phyloP scores from a whole-genome alignment of 495 filamentous ascomycete genomes.

The Rostrohypoxylon terebratum region DNA sequence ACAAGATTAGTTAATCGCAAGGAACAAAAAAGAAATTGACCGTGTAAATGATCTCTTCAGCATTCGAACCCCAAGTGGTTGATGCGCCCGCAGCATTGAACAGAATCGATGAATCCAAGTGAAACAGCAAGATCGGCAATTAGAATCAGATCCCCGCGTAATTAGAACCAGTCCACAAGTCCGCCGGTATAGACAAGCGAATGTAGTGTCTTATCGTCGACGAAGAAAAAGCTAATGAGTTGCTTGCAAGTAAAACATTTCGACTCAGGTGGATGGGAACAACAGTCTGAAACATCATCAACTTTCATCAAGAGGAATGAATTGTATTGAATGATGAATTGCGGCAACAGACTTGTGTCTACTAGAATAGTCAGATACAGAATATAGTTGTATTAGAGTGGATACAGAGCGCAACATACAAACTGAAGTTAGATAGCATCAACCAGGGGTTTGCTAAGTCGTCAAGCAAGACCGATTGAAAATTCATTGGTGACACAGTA shows the following conservation, averaged over 20 bases:
- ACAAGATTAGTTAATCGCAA: slow-evolving; percentile 11
- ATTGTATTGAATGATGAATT: background rate
- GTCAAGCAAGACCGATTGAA: background rate
- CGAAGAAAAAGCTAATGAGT: background rate
- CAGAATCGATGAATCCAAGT: background rate
- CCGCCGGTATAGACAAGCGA: background rate
- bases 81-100: background rate
- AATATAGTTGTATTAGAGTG: background rate
- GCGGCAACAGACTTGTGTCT: background rate
- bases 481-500: background rate
- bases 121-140: background rate
- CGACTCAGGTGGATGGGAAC: background rate
- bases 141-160: background rate
- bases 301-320: background rate
- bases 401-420: background rate
- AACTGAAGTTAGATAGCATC: background rate
- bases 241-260: background rate
- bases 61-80: slow-evolving; percentile 25
- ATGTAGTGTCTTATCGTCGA: background rate
- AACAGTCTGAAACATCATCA: background rate
- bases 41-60: slow-evolving; percentile 22
- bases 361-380: background rate
- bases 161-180: background rate
- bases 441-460: background rate
- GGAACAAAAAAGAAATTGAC: background rate